Conservation (phyloP, 192 early-diverging fungal species). For the Mortierella antarctica region DNA sequence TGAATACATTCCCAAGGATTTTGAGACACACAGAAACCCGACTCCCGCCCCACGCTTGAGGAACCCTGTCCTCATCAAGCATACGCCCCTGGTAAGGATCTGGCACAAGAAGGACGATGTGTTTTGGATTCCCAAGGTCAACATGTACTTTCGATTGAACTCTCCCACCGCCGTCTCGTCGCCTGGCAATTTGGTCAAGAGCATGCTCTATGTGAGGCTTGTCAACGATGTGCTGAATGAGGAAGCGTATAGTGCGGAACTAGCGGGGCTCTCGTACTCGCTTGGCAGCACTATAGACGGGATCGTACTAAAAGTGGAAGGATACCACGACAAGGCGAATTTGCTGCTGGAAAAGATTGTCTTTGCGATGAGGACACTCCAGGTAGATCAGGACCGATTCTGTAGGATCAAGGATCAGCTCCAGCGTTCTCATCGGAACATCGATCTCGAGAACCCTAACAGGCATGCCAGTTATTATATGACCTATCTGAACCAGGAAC, state of each 20-base stretch:
- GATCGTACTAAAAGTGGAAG: conserved; percentile 72
- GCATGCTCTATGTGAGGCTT: conserved; percentile 41
- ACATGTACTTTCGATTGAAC: conserved; percentile 68
- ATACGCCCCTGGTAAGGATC: conserved; percentile 69
- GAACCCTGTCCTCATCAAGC: conserved; percentile 66
- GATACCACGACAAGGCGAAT: conserved; percentile 88
- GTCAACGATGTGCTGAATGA: conserved; percentile 56
- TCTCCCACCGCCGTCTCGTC: conserved; percentile 3
- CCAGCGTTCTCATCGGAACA: conserved; percentile 71
- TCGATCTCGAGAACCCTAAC: conserved; percentile 74
- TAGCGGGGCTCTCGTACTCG: conserved; percentile 71
- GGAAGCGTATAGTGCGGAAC: conserved; percentile 54
- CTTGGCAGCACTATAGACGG: conserved; percentile 58
- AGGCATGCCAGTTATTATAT: conserved; percentile 73
- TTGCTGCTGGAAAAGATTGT: conserved; percentile 75
- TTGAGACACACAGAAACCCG: conserved; percentile 65
- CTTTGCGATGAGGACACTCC: conserved; percentile 65
- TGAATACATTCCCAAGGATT: conserved; percentile 85
- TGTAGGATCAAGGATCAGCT: conserved; percentile 77
- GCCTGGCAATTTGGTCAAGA: conserved; percentile 8
- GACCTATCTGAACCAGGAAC: conserved; percentile 70
- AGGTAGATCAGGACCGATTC: conserved; percentile 72
- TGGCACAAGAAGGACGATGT: conserved; percentile 97
- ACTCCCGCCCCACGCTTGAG: conserved; percentile 19
- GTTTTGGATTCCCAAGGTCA: conserved; percentile 90